Base-by-base conservation (phyloP, 352 stramenopile genomes). In the Aphanomyces invadans region DNA sequence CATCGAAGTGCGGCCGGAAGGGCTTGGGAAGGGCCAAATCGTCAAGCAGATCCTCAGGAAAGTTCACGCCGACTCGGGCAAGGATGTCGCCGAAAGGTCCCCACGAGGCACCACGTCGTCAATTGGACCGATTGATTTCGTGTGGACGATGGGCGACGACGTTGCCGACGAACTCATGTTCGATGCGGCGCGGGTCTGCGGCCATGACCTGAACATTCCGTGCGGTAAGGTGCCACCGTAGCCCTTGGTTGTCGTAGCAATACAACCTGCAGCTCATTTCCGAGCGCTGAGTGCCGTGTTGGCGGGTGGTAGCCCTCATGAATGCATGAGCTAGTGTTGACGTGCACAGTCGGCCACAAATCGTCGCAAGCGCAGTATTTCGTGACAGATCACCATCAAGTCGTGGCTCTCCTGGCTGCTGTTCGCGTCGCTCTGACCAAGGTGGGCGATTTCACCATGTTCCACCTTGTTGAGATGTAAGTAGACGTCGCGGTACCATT, bases 111-210 rank as follows among this genome's bases (percentile, higher is more conserved):
- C n/a, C n/a, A 86, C 84, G 10, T 29, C 70, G 33, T 48, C 39
- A 1, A n/a, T n/a, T n/a, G 21, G 17, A 48, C 75, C 81, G 25
- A 73, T 96, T 33, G 97, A 99, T 56, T 99, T 99, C 80, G 82
- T 98, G 10, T 69, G 99, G n/a, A 95, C 90, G 23, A 83, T 99
- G 46, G 97, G 97, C 31, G 97, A 99, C 73, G 97, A 99, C 70
- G 90, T 97, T 51, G 97, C 95, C 11, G 97, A 99, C 68, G 97
- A 99, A 74, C 88, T 97, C 59, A 99, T 99, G 96, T 98, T 93
- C 46, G 80, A 93, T 19, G 73, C 86, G 19, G 61, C 91, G 5
- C 77, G 88, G 12, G 74, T 77, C 28, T 80, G 87, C 54, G n/a
- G 52, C 44, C 17, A 68, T 11, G 46, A n/a, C 19, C 46, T 51